Evolutionary conservation across 495 filamentous ascomycete genomes (phyloP).

Genomic region (Pyrenula aspistea): DNA sequence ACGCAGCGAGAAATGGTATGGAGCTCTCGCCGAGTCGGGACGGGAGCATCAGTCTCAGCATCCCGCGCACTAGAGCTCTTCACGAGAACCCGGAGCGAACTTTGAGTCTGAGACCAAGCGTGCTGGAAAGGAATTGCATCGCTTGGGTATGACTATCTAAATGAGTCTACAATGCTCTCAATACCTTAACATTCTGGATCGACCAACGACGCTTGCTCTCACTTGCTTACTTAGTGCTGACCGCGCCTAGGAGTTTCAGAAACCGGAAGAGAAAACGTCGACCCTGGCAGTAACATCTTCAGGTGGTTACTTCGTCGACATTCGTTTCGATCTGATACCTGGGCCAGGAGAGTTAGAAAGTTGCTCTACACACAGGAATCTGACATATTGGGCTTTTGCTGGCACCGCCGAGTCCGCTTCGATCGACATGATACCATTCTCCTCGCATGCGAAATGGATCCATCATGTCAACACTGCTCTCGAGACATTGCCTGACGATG

Average conservation of each 20-base stretch:
- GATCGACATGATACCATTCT: neutral
- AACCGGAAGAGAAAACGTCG: neutral
- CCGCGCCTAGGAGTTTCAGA: neutral
- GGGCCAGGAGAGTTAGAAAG: neutral
- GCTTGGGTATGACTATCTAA: neutral
- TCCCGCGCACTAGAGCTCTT: too few species aligned
- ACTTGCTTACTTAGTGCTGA: neutral
- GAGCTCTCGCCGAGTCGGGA: too few species aligned
- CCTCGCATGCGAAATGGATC: neutral
- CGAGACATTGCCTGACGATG: neutral
- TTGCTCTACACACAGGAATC: neutral
- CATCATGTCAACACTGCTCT: neutral
- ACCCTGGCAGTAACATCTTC: neutral
- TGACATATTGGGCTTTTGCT: neutral
- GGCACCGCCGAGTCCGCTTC: neutral
- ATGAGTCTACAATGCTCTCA: too few species aligned
- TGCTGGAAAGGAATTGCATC: neutral
- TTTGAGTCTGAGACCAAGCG: neutral
- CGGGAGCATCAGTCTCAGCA: too few species aligned
- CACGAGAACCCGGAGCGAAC: neutral
- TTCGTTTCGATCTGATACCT: neutral
- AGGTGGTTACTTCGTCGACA: neutral
- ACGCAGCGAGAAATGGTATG: too few species aligned
- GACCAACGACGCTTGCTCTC: too few species aligned
- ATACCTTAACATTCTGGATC: too few species aligned